Evolutionary conservation across 2,329 filamentous ascomycete species (phyloP).

Genomic region (Colletotrichum neosansevieriae): DNA sequence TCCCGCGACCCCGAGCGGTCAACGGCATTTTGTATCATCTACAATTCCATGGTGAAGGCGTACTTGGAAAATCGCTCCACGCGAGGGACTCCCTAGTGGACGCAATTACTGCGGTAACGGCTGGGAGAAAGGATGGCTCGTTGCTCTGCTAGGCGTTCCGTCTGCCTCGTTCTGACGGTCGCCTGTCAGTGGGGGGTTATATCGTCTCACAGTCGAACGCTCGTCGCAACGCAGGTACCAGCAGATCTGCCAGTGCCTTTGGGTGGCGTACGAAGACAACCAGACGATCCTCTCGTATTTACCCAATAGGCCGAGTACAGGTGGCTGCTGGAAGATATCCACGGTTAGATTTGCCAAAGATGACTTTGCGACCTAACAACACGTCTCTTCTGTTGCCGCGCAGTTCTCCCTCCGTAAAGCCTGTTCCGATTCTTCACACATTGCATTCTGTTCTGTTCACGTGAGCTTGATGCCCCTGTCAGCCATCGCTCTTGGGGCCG

Average conservation of each 20-base stretch:
- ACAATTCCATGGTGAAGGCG: not conserved
- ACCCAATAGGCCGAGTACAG: not conserved
- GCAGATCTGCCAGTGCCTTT: slow-evolving; percentile 15
- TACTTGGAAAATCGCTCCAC: not conserved
- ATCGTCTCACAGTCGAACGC: slow-evolving; percentile 33
- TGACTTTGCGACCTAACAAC: too few species aligned
- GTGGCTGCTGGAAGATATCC: not conserved
- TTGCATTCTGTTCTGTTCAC: not conserved
- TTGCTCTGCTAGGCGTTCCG: slow-evolving; percentile 13
- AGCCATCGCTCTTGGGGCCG: slow-evolving; percentile 21
- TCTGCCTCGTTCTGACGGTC: not conserved
- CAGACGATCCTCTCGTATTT: slow-evolving; percentile 6
- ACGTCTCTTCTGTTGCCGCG: too few species aligned
- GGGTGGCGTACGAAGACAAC: not conserved
- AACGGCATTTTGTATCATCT: slow-evolving; percentile 3
- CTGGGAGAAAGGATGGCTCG: slow-evolving; percentile 5
- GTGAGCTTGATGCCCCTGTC: slow-evolving; percentile 22
- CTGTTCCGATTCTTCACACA: too few species aligned
- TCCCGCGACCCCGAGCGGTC: slow-evolving; percentile 22
- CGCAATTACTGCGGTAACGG: too few species aligned
- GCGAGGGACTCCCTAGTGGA: not conserved
- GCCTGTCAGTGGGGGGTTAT: slow-evolving; percentile 21
- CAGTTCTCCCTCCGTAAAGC: too few species aligned
- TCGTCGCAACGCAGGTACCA: slow-evolving; percentile 27
- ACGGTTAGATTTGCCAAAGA: not conserved